Evolutionary conservation across 208 protist species (phyloP), one percentile per base, ranked within the genome.

Genomic region (Trypanosoma congolense): DNA sequence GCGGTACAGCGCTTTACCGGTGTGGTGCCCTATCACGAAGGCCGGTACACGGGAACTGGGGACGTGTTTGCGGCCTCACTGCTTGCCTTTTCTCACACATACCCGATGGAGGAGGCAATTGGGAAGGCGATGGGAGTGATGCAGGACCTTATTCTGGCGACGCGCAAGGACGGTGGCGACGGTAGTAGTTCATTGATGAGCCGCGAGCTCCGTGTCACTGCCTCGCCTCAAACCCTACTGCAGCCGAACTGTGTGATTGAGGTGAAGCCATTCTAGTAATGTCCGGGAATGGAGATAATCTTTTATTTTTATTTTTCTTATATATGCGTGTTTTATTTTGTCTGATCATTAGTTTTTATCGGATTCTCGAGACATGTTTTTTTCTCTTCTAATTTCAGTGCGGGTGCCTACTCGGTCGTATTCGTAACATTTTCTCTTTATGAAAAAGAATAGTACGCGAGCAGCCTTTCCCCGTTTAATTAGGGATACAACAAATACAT

Each of bases 41-140:
- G 87, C 0, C 80, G 71, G 24, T 94, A 94, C 75, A 94, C 87
- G 8, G 87, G 87, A 36, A 94, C 87, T 10, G 87, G 87, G 9
- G 87, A 94, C 48, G 70, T 89, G 24, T 94, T 94, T 47, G 80
- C 81, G 0, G 87, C 87, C 3, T 75, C 56, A 16, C 64, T 94
- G 8, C 29, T 91, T 3, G 83, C 76, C 38, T 94, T 94, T 55
- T 60, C 58, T 0, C 75, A 90, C 65, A 25, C 50, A 12, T 33
- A 71, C 36, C 62, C 79, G 22, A 60, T 87, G 31, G 71, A 83
- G 10, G 28, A 77, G 12, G 87, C 83, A 24, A 70, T 89, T 2
- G 75, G 67, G 46, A 83, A 84, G 61, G 70, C 87, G 28, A 94
- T 94, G 83, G 80, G 57, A 3, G 87, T 94, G 31, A 28, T 94